Conservation (phyloP, 2,329 filamentous ascomycete species). For the Domatiomyces catenatus region DNA sequence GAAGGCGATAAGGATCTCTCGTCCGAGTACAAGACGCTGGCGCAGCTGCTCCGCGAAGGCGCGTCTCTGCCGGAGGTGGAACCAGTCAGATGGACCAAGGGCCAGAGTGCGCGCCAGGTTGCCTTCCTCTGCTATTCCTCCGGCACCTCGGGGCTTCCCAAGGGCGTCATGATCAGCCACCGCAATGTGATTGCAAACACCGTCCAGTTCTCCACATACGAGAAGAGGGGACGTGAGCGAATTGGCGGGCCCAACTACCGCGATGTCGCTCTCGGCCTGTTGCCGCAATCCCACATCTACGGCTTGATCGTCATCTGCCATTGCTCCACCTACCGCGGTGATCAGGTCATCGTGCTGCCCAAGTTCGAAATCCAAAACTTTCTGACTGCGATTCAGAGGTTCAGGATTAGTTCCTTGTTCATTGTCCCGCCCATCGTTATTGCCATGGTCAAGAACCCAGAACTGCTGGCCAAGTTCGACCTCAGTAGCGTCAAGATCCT, state of each 20-base stretch:
- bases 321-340: slow-evolving; percentile 51
- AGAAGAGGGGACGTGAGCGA: slow-evolving; percentile 29
- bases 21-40: slow-evolving; percentile 43
- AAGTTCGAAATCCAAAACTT: slow-evolving; percentile 60
- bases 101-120: slow-evolving; percentile 41
- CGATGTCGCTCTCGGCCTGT: slow-evolving; percentile 48
- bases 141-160: slow-evolving; percentile 64
- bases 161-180: slow-evolving; percentile 75
- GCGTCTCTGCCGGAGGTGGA: slow-evolving; percentile 26
- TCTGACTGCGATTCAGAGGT: slow-evolving; percentile 48
- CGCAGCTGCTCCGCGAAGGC: slow-evolving; percentile 51
- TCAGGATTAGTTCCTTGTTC: slow-evolving; percentile 52
- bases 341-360: slow-evolving; percentile 55
- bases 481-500: slow-evolving; percentile 50
- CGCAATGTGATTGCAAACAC: slow-evolving; percentile 64
- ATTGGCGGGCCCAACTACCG: slow-evolving; percentile 28
- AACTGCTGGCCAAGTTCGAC: slow-evolving; percentile 50
- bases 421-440: slow-evolving; percentile 74
- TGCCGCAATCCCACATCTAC: slow-evolving; percentile 74
- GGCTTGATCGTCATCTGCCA: slow-evolving; percentile 57
- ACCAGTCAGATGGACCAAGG: slow-evolving; percentile 26
- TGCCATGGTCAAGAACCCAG: slow-evolving; percentile 50
- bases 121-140: slow-evolving; percentile 70
- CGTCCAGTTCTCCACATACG: slow-evolving; percentile 44
- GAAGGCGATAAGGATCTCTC: slow-evolving; percentile 27